Conservation (phyloP, 1,139 yeast genomes). For the Diutina catenulata region DNA sequence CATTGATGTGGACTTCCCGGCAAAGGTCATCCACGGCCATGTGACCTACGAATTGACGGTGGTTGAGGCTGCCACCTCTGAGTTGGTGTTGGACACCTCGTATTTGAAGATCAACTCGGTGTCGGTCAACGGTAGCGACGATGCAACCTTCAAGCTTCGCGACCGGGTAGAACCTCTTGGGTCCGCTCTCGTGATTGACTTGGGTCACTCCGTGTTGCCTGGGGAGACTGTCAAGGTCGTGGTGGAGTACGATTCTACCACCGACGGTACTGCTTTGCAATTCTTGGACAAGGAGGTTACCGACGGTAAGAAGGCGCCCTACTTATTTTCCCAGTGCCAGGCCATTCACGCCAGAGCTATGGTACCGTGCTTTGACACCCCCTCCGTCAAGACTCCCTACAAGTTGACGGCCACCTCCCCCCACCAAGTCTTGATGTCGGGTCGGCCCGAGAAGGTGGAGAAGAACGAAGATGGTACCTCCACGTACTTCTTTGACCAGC, state of each 20-base stretch:
- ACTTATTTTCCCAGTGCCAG: slow-evolving; percentile 83
- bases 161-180: slow-evolving; percentile 50
- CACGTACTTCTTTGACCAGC: slow-evolving; percentile 48
- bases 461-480: slow-evolving; percentile 20
- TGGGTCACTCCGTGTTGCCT: too few species aligned
- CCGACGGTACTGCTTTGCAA: slow-evolving; percentile 73
- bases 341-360: slow-evolving; percentile 85
- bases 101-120: slow-evolving; percentile 40
- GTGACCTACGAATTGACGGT: slow-evolving; percentile 36
- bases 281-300: slow-evolving; percentile 73
- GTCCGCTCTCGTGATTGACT: slow-evolving; percentile 37
- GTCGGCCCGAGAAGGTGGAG: slow-evolving; percentile 31
- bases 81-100: slow-evolving; percentile 58
- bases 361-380: slow-evolving; percentile 88
- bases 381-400: slow-evolving; percentile 64
- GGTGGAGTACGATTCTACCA: slow-evolving; percentile 56
- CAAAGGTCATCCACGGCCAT: slow-evolving; percentile 39
- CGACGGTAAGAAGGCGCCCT: slow-evolving; percentile 61
- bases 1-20: slow-evolving; percentile 45
- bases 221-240: slow-evolving; percentile 19
- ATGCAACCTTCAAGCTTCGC: slow-evolving; percentile 23
- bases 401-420: slow-evolving; percentile 51
- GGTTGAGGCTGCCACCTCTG: slow-evolving; percentile 11
- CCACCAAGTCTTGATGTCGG: slow-evolving; percentile 62
- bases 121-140: slow-evolving; percentile 25